These are phyloP conservation scores for Neonectria coccinea DNA, from an alignment of 2,329 filamentous ascomycete genomes.

Conservation along the genomic window DNA sequence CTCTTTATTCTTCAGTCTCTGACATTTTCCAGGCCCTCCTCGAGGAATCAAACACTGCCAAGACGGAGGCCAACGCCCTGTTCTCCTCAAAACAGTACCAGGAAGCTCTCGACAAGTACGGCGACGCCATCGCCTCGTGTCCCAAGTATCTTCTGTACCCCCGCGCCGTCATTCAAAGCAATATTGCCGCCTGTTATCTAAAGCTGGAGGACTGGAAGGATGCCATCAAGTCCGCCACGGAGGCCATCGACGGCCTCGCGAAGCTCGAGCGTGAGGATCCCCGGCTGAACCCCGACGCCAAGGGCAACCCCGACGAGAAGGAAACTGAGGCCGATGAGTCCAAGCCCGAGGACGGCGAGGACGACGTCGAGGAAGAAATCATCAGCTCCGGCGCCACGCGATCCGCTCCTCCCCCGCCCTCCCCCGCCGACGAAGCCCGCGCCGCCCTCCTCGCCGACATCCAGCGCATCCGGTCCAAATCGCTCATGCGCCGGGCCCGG, in stretches of 20 bases:
- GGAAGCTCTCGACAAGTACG: slow-evolving; percentile 84
- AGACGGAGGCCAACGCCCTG: slow-evolving; percentile 81
- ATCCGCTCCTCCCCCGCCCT: slow-evolving; percentile 55
- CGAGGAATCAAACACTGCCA: slow-evolving; percentile 77
- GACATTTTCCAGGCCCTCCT: slow-evolving; percentile 69
- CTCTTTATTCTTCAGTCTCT: no score
- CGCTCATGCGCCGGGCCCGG: slow-evolving; percentile 81
- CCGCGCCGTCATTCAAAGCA: slow-evolving; percentile 86
- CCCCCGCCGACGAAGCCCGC: slow-evolving; percentile 28
- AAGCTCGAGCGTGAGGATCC: slow-evolving; percentile 61
- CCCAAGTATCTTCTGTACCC: slow-evolving; percentile 91
- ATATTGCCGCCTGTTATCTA: slow-evolving; percentile 89
- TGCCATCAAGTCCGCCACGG: slow-evolving; percentile 78
- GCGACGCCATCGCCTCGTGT: slow-evolving; percentile 80
- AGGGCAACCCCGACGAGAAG: slow-evolving; percentile 49
- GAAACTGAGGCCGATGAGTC: slow-evolving; percentile 55
- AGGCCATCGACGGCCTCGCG: slow-evolving; percentile 79
- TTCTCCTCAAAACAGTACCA: slow-evolving; percentile 79
- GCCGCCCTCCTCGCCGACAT: slow-evolving; percentile 67
- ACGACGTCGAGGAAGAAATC: slow-evolving; percentile 67
- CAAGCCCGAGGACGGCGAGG: slow-evolving; percentile 54
- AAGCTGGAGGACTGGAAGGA: slow-evolving; percentile 89
- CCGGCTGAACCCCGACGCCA: slow-evolving; percentile 42
- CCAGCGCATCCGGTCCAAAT: slow-evolving; percentile 82
- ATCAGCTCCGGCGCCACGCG: slow-evolving; percentile 68